Evolutionary conservation across 2,329 filamentous ascomycete genomes (phyloP).

Genomic region (Fusarium falciforme): DNA sequence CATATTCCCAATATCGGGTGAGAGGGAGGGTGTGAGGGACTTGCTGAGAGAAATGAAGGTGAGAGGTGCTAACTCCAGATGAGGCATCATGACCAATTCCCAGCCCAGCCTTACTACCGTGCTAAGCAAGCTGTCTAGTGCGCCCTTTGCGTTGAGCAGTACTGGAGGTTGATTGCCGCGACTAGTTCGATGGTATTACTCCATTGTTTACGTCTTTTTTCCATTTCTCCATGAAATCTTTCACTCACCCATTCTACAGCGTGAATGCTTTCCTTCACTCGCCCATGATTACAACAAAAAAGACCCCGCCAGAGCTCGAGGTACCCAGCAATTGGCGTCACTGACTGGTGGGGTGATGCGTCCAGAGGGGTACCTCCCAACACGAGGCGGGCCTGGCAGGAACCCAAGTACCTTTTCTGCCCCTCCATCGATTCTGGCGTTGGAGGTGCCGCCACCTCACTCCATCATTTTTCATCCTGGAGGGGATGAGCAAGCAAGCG

Average conservation of each 20-base stretch:
- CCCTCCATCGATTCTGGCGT: slow-evolving; percentile 13
- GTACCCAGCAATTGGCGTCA: slow-evolving; percentile 6
- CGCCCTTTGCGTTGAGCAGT: not conserved
- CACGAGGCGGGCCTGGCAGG: not conserved
- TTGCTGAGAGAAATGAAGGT: not conserved
- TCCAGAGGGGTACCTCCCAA: slow-evolving; percentile 24
- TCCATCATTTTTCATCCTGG: slow-evolving; percentile 4
- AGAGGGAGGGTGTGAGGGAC: slow-evolving; percentile 28
- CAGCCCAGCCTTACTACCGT: slow-evolving; percentile 3
- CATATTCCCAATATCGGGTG: slow-evolving; percentile 27
- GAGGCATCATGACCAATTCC: slow-evolving; percentile 15
- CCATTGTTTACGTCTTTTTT: not conserved
- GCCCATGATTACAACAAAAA: not conserved
- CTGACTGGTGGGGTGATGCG: slow-evolving; percentile 33
- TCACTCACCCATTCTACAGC: not conserved
- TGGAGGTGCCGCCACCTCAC: slow-evolving; percentile 27
- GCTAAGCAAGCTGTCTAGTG: not conserved
- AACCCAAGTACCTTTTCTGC: slow-evolving; percentile 22
- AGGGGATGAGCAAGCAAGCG: not conserved
- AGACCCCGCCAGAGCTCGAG: slow-evolving; percentile 25
- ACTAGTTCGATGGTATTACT: not conserved
- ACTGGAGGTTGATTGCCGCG: not conserved
- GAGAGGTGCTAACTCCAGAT: slow-evolving; percentile 1
- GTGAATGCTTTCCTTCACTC: not conserved
- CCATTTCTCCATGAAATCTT: not conserved